Conservation (phyloP, 2,329 filamentous ascomycete genomes). For the Bertia moriformis region DNA sequence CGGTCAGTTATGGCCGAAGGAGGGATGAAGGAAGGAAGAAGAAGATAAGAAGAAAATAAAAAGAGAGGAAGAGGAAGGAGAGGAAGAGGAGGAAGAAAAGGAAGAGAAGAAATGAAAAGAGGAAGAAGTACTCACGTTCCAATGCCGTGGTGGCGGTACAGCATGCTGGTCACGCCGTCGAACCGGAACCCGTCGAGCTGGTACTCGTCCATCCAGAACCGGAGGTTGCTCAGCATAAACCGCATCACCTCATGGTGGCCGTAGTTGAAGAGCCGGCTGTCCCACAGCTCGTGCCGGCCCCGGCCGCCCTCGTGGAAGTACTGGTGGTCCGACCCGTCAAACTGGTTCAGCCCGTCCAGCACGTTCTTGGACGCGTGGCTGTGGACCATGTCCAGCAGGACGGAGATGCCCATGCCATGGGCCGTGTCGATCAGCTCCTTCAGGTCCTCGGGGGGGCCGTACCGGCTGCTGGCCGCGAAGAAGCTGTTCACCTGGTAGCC, state of each 20-base stretch:
- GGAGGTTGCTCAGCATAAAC: conserved; percentile 88
- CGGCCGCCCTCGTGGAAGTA: conserved; percentile 85
- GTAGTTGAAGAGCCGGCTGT: conserved; percentile 94
- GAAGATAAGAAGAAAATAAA: background rate
- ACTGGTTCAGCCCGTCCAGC: conserved; percentile 84
- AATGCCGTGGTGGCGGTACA: conserved; percentile 90
- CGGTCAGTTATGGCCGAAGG: conserved; percentile 9
- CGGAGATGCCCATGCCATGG: conserved; percentile 76
- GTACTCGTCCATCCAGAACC: conserved; percentile 99
- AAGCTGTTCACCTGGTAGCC: conserved; percentile 98
- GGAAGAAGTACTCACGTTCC: conserved; percentile 81
- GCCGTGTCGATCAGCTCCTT: conserved; percentile 95
- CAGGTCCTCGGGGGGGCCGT: conserved; percentile 81
- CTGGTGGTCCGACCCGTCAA: conserved; percentile 84
- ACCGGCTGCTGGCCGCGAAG: conserved; percentile 91
- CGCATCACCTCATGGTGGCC: conserved; percentile 84
- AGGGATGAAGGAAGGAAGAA: background rate
- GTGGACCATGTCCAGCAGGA: conserved; percentile 90
- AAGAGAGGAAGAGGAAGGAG: background rate
- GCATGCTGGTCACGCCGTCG: conserved; percentile 96
- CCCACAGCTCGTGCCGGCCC: conserved; percentile 85
- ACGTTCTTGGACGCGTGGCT: conserved; percentile 98
- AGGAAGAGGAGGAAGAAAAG: conserved; percentile 7
- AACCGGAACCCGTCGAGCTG: conserved; percentile 94
- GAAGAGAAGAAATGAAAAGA: background rate